phyloP scores from a whole-genome alignment of 805 yeast species.

The Hanseniaspora meyeri region DNA sequence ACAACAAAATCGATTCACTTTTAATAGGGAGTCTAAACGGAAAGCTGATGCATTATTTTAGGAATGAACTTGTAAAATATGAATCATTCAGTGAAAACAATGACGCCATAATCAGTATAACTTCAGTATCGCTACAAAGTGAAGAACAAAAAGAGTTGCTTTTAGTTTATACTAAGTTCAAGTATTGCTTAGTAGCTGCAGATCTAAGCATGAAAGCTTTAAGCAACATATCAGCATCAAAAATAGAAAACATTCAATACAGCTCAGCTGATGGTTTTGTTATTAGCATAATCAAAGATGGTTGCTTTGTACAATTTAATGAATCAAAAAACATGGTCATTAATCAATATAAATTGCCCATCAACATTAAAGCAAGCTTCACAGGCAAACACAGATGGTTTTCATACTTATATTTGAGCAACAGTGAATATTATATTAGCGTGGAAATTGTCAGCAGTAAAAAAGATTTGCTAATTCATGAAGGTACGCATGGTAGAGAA shows the following conservation, averaged over 20 bases:
- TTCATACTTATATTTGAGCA: not conserved
- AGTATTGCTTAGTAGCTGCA: not conserved
- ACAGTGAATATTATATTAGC: not conserved
- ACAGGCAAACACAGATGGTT: not conserved
- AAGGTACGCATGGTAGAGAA: slow-evolving; percentile 87
- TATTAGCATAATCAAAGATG: slow-evolving; percentile 50
- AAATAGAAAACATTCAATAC: not conserved
- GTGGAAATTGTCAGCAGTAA: not conserved
- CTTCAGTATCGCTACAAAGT: not conserved
- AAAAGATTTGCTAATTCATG: slow-evolving; percentile 29
- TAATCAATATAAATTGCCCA: not conserved
- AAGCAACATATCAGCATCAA: not conserved
- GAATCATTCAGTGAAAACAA: not conserved
- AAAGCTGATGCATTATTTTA: not conserved
- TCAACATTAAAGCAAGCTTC: not conserved
- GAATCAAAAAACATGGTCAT: not conserved
- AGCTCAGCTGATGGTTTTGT: slow-evolving; percentile 26
- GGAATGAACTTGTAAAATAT: not conserved
- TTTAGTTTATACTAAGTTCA: not conserved
- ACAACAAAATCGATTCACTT: not conserved
- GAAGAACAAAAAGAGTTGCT: not conserved
- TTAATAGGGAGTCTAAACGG: slow-evolving; percentile 6
- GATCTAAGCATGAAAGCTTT: not conserved
- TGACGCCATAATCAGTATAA: not conserved
- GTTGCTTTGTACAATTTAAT: not conserved